Percentiles rank a stretch among this genome's conserved stretches.
Conservation (phyloP, 768 basidiomycete genomes). For the Boletus pseudo-olivaceus region DNA sequence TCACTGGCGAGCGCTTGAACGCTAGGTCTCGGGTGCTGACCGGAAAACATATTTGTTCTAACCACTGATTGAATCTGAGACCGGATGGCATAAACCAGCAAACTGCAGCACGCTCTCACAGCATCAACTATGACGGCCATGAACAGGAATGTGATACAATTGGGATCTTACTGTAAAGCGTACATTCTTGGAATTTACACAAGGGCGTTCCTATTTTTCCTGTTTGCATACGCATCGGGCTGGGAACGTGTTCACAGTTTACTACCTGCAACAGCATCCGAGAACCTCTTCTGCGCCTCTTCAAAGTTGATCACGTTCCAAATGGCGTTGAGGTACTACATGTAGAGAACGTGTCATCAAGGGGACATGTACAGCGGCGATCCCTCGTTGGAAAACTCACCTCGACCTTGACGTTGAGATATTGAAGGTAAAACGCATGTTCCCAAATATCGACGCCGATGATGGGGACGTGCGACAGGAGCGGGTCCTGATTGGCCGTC, state of each 20-base stretch:
- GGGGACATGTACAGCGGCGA: neutral
- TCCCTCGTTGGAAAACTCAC: slow-evolving; percentile 44
- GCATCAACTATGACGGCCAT: no score
- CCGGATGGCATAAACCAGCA: no score
- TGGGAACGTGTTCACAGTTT: slow-evolving; percentile 32
- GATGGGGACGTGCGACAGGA: slow-evolving; percentile 71
- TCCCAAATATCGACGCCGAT: slow-evolving; percentile 96
- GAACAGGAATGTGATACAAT: neutral
- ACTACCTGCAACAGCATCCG: slow-evolving; percentile 33
- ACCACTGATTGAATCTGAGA: no score
- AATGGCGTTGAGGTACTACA: slow-evolving; percentile 69
- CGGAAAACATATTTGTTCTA: no score
- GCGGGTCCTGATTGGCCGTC: slow-evolving; percentile 95
- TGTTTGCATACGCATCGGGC: neutral
- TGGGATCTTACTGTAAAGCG: neutral
- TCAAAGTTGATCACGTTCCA: slow-evolving; percentile 71
- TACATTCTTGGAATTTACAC: neutral
- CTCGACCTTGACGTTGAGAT: slow-evolving; percentile 91
- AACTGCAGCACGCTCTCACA: no score
- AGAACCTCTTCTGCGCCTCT: slow-evolving; percentile 67
- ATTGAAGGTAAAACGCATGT: slow-evolving; percentile 95
- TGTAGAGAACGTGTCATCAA: neutral
- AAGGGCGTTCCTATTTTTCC: neutral
- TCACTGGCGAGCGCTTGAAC: no score
- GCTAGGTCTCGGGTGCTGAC: no score